phyloP scores from a whole-genome alignment of 2,329 filamentous ascomycete genomes.

The Aureobasidium sp. region DNA sequence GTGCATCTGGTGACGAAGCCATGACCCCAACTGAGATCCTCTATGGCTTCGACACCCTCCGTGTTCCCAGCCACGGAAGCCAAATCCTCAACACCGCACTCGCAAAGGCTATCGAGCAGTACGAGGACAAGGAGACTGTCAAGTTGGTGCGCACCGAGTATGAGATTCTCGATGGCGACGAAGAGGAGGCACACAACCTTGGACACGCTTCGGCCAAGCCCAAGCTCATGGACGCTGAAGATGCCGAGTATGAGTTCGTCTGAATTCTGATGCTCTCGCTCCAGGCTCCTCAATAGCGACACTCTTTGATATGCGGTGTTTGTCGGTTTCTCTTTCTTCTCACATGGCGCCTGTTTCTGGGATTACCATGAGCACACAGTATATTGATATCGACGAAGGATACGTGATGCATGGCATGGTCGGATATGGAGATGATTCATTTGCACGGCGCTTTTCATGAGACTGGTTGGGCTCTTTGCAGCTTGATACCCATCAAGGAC shows the following conservation, averaged over 20 bases:
- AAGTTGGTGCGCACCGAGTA: conserved; percentile 56
- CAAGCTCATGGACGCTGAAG: conserved; percentile 28
- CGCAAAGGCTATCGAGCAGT: conserved; percentile 52
- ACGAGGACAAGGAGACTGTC: conserved; percentile 54
- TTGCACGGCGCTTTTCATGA: conserved; percentile 13
- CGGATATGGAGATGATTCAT: not conserved
- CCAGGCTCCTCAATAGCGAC: not conserved
- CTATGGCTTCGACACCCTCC: conserved; percentile 48
- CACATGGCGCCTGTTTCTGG: not conserved
- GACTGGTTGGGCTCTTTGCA: not conserved
- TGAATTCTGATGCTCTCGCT: conserved; percentile 16
- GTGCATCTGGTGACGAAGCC: conserved; percentile 29
- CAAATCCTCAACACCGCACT: conserved; percentile 52
- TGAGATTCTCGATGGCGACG: conserved; percentile 42
- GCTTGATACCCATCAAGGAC: conserved; percentile 13
- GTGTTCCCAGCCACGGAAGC: conserved; percentile 47
- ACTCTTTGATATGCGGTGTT: not conserved
- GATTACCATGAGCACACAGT: not conserved
- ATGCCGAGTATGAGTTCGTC: conserved; percentile 30
- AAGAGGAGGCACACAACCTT: conserved; percentile 32
- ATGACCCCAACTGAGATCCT: conserved; percentile 44
- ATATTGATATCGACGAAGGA: not conserved
- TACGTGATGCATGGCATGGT: conserved; percentile 2
- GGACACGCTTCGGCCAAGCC: conserved; percentile 26
- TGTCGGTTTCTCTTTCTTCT: not conserved